Evolutionary conservation across 1,284 basidiomycete species (phyloP).

Genomic region (Wallemia ichthyophaga): DNA sequence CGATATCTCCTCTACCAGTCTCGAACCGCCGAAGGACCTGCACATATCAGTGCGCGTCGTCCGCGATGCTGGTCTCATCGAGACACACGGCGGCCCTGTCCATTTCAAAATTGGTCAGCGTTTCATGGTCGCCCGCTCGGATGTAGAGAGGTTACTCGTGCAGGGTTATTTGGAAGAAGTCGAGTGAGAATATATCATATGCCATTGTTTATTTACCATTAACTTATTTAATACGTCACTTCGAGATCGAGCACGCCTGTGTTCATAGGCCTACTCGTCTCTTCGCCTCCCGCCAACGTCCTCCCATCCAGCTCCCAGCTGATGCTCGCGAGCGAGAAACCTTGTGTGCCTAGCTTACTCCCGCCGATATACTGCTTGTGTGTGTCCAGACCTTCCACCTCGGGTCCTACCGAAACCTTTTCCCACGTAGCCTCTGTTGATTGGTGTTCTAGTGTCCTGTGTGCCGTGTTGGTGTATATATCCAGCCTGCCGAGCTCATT

Average conservation of each 20-base stretch:
- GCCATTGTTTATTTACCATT: not conserved
- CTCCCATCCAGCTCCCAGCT: not conserved
- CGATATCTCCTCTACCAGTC: constrained; percentile 49
- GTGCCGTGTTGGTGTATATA: not conserved
- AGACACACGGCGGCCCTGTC: constrained; percentile 58
- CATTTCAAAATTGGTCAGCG: constrained; percentile 66
- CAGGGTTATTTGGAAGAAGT: constrained; percentile 55
- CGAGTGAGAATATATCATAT: not conserved
- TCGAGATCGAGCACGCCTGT: not conserved
- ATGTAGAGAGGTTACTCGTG: constrained; percentile 70
- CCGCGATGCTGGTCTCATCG: constrained; percentile 57
- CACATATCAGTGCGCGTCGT: constrained; percentile 48
- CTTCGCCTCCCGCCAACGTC: not conserved
- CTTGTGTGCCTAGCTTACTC: not conserved
- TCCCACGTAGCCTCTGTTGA: not conserved
- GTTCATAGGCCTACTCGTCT: not conserved
- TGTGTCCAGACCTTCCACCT: not conserved
- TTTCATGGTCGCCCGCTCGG: constrained; percentile 51
- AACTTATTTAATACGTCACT: not conserved
- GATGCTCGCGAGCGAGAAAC: not conserved
- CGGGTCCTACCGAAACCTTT: not conserved
- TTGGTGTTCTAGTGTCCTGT: not conserved
- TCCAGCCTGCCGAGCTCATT: not conserved
- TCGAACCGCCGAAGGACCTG: constrained; percentile 45
- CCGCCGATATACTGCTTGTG: not conserved